Base-by-base conservation (phyloP, 2,329 filamentous ascomycete genomes). In the Ploettnerulaceae sp. region DNA sequence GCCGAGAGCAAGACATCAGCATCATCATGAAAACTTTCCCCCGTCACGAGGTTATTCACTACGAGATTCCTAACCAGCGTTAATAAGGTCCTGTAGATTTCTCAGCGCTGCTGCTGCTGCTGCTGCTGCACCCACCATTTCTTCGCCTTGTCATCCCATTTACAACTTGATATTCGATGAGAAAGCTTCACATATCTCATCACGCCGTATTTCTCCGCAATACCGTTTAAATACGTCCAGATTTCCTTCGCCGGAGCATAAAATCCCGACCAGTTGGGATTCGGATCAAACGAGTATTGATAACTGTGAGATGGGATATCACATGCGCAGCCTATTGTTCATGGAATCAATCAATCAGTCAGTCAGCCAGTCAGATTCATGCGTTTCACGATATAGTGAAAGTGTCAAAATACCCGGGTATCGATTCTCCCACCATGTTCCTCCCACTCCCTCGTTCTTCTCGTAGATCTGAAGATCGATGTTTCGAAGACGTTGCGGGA, bases 181-280 rank as follows among this genome's bases (percentile, higher is more conserved):
- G 71, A 67, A 9, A 81, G 68, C 47, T 74, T 73, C 1, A 79
- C 66, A 45, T 76, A 72, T 36, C 75, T 69, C 59, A 83, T 81
- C 1, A 86, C 76, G 40, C 80, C 72, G 62, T 86, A 76, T 55
- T 86, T 84, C 9, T 69, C 69, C 0, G 82, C 81, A 4, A 84
- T 64, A 0, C 66, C 64, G 56, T 82, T 73, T 75, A 82, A 79
- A 60, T 89, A 89, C n/a, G 76, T 72, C 7, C 72, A 67, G 46
- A 89, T 88, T 61, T 89, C 84, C 5, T 67, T 62, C 0, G 82
- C 83, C n/a, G 77, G 75, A 0, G 83, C 76, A 57, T 85, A 88
- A 49, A 81, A 72, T 53, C 84, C 77, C 0, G 73, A 74, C 84
- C 84, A 89, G 52, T 84, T 71, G 0, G 73, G 76, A 48, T 86